Evolutionary conservation across 768 basidiomycete genomes (phyloP).

Genomic region (Sporobolomyces roseus): DNA sequence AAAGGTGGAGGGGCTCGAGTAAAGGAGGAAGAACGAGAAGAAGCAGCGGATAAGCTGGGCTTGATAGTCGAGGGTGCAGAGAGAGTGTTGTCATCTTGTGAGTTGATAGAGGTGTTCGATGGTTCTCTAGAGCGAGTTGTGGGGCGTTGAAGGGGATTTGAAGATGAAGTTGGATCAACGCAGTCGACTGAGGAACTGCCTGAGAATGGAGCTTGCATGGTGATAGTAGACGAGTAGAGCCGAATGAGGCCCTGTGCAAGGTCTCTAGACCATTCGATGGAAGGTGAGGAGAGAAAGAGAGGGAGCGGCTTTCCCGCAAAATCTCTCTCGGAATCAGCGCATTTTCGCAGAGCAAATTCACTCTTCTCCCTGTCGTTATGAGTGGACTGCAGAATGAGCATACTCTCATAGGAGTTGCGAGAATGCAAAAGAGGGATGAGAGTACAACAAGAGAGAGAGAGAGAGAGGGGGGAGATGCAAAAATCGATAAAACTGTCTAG

Average conservation of each 20-base stretch:
- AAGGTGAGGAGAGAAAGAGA: neutral
- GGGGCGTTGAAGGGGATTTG: neutral
- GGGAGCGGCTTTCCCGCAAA: too few relatives aligned
- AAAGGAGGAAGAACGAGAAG: neutral
- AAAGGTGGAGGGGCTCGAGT: constrained; percentile 15
- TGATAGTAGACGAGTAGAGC: neutral
- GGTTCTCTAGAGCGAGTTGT: neutral
- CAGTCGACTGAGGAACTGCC: too few relatives aligned
- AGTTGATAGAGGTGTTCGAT: neutral
- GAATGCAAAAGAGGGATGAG: neutral
- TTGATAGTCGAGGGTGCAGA: neutral
- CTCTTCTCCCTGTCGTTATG: too few relatives aligned
- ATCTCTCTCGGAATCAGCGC: too few relatives aligned
- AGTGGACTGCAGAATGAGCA: too few relatives aligned
- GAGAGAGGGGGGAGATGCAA: too few relatives aligned
- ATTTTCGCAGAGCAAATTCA: too few relatives aligned
- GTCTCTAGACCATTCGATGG: neutral
- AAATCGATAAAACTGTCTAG: neutral
- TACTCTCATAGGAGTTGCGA: too few relatives aligned
- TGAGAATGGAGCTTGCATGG: neutral
- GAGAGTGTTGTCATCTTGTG: neutral
- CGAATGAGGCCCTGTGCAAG: neutral
- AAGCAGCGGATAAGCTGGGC: neutral
- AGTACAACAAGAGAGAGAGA: constrained; percentile 7
- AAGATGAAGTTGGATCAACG: constrained; percentile 5